Percentiles rank a stretch among this genome's conserved stretches.
Evolutionary conservation across 139 green algal species (phyloP).

Genomic region (Zygnema circumcarinatum): DNA sequence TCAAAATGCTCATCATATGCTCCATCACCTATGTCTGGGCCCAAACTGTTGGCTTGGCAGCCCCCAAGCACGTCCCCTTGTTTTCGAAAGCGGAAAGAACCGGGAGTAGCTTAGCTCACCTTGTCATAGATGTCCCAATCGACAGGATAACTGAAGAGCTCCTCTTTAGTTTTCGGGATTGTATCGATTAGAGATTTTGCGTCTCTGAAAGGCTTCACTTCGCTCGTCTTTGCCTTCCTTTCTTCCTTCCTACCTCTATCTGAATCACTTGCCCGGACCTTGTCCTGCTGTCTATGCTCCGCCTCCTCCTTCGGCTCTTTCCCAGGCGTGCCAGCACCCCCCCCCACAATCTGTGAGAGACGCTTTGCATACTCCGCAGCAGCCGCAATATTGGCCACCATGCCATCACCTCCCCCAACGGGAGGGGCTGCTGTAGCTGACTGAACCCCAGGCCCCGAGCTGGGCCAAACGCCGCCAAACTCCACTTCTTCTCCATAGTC

Average conservation of each 20-base stretch:
- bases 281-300: constrained; percentile 28
- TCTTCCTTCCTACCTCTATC: not conserved
- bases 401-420: not conserved
- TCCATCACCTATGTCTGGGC: too few relatives aligned
- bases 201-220: constrained; percentile 48
- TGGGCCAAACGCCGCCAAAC: constrained; percentile 34
- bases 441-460: not conserved
- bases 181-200: constrained; percentile 76
- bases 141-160: constrained; percentile 76
- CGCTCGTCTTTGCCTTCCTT: not conserved
- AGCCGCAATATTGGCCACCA: constrained; percentile 33
- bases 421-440: not conserved
- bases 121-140: constrained; percentile 79
- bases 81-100: too few relatives aligned
- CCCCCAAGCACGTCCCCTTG: too few relatives aligned
- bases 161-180: constrained; percentile 78
- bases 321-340: not conserved
- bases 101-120: too few relatives aligned
- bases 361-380: constrained; percentile 48
- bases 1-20: too few relatives aligned
- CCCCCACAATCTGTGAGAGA: constrained; percentile 21
- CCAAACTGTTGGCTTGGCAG: too few relatives aligned
- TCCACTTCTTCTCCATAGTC: constrained; percentile 81
- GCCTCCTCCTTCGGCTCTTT: constrained; percentile 36
- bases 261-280: not conserved